Conservation (phyloP, 2,329 filamentous ascomycete genomes). For the Fusarium verticillioides region DNA sequence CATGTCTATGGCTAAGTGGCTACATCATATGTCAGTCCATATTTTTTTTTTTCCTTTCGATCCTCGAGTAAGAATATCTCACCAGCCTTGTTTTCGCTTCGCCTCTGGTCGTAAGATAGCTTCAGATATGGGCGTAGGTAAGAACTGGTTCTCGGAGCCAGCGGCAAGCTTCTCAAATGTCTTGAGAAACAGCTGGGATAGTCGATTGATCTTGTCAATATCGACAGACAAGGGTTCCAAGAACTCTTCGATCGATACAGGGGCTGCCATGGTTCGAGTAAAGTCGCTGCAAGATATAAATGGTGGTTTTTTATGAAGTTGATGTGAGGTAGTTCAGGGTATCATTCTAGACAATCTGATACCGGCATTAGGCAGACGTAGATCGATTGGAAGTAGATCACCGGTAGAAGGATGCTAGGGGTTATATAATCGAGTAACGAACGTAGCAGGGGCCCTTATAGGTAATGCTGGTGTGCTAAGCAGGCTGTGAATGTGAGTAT, state of each 20-base stretch:
- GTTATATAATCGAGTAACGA: neutral
- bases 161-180: conserved; percentile 64
- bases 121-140: conserved; percentile 71
- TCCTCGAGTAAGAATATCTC: conserved; percentile 46
- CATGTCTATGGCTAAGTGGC: conserved; percentile 74
- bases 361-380: neutral
- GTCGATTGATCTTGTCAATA: conserved; percentile 54
- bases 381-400: neutral
- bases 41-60: neutral
- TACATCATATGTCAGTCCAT: conserved; percentile 46
- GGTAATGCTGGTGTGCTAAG: neutral
- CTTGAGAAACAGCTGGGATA: conserved; percentile 60
- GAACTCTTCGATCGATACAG: conserved; percentile 55
- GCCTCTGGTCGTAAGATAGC: conserved; percentile 63
- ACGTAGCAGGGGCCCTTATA: neutral
- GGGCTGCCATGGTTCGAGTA: conserved; percentile 22
- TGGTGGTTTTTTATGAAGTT: neutral
- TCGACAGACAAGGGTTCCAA: conserved; percentile 63
- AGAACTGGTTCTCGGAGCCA: conserved; percentile 65
- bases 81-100: conserved; percentile 59
- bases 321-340: conserved; percentile 9
- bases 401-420: neutral
- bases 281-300: neutral
- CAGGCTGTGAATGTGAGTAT: conserved; percentile 2
- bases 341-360: conserved; percentile 19